Base-by-base conservation (phyloP, 371 early-diverging fungal genomes). In the Lichtheimia hyalospora region DNA sequence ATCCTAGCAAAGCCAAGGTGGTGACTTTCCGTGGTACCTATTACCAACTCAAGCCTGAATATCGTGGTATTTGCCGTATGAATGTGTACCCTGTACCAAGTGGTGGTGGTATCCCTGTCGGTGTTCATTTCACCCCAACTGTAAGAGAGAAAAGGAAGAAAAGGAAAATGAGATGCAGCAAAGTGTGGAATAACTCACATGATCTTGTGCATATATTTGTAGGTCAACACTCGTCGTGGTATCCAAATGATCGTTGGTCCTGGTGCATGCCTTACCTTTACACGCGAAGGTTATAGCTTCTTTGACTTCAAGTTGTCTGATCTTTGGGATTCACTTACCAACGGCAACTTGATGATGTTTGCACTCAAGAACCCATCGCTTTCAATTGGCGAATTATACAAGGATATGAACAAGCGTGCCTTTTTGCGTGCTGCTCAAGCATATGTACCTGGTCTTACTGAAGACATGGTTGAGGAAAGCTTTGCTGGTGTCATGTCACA, bases 81-180 rank as follows among this genome's bases (percentile, higher is more conserved):
- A 79, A 79, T 56, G 69, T 79, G 56, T 79, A 79, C 27, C 80
- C 80, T 28, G 62, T 79, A n/a, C 80, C 80, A 27, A 79, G 80
- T 16, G 77, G 77, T 53, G 76, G 77, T 25, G 80, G 80, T 42
- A 79, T 79, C 50, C 77, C 80, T 40, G 80, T 79, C 12, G 80
- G 80, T 60, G 73, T 74, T 42, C 80, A 79, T 48, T 72, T 79
- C 39, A 76, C 80, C 5, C 80, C 80, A 2, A 79, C 80, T 10
- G 77, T 57, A 57, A 46, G 58, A 27, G 34, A 15, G 14, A 18
- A 48, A 48, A 16, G 12, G 18, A 10, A 48, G 7, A 48, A 48
- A 48, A 48, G 48, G 21, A 48, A 48, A 44, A 20, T 20, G 14
- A 18, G 52, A 15, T 23, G 44, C 27, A 24, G 34, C 34, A 34